Evolutionary conservation across 1,284 basidiomycete genomes (phyloP).

Genomic region (Inonotus hispidus): DNA sequence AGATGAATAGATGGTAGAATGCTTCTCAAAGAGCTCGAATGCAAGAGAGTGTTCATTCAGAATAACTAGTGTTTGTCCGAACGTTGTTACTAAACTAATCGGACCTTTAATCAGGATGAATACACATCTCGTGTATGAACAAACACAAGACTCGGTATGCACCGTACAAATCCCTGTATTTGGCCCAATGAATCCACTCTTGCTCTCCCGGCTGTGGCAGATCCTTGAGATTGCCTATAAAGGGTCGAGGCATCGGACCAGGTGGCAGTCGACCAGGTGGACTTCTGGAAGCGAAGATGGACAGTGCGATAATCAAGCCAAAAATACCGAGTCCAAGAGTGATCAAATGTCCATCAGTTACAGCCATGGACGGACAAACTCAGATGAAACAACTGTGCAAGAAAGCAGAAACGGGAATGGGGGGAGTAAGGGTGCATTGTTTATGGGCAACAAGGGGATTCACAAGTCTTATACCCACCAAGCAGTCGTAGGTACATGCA

Average conservation of each 20-base stretch:
- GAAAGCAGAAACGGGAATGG: too few relatives aligned
- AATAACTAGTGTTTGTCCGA: conserved; percentile 39
- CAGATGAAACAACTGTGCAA: too few relatives aligned
- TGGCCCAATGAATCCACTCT: conserved; percentile 18
- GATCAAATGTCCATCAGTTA: background rate
- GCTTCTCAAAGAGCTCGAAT: conserved; percentile 42
- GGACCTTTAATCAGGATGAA: background rate
- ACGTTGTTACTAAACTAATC: conserved; percentile 30
- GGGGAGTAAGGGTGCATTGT: too few relatives aligned
- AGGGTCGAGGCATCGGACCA: conserved; percentile 5
- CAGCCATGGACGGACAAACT: too few relatives aligned
- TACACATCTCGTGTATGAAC: background rate
- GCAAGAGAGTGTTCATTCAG: conserved; percentile 37
- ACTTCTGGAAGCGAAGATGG: background rate
- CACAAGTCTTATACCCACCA: too few relatives aligned
- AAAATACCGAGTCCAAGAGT: background rate
- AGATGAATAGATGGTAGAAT: conserved; percentile 44
- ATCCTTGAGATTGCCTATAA: conserved; percentile 17
- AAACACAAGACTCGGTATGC: background rate
- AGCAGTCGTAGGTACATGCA: too few relatives aligned
- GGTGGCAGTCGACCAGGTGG: background rate
- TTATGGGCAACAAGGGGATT: too few relatives aligned
- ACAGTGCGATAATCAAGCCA: background rate
- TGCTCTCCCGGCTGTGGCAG: conserved; percentile 8
- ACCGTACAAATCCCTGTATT: conserved; percentile 18